Evolutionary conservation across 176 grass and related monocot species (phyloP), one percentile per base, ranked within the genome.

Genomic region (Tillandsia leiboldiana): DNA sequence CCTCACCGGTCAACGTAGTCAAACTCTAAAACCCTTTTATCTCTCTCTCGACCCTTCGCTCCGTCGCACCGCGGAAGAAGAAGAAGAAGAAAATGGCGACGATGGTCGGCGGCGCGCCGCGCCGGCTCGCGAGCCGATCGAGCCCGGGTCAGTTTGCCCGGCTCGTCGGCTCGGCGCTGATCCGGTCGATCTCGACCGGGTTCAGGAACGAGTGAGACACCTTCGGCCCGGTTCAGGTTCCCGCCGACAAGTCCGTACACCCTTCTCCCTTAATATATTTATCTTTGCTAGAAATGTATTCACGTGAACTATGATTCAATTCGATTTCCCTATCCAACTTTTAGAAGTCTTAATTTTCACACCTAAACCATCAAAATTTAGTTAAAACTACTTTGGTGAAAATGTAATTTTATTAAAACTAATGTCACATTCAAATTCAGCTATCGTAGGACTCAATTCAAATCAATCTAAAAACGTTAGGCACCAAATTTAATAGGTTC

Each of bases 191-290:
- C 73, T 87, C 84, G 71, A 82, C 69, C 17, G 77, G 66, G 22
- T 99, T 88, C 82, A 83, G 94, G 76, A 89, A 97, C 77, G 94
- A 97, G 79, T 77, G 84, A 53, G 94, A 99, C 75, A 99, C 94
- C 9, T 92, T 93, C 72, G 94, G 87, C 2, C 94, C 94, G 70
- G 90, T 99, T 66, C 75, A 29, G 11, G 94, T 99, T 50, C 94
- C 84, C 12, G 70, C 86, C 69, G 87, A 99, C 74, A 97, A 87
- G 93, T 97, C 10, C 57, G 86, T 72, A 2, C 29, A 22, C 23
- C 48, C 66, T 17, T 2, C 3, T 3, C 11, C 33, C 50, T 24
- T 24, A 24, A 20, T 20, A 20, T 20, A 3, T 58, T 14, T 29
- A 29, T 4, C 1, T 2, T 68, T 82, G 2, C 13, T 52, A 11